Base-by-base conservation (phyloP, 371 early-diverging fungal species). In the Mortierella sp. region DNA sequence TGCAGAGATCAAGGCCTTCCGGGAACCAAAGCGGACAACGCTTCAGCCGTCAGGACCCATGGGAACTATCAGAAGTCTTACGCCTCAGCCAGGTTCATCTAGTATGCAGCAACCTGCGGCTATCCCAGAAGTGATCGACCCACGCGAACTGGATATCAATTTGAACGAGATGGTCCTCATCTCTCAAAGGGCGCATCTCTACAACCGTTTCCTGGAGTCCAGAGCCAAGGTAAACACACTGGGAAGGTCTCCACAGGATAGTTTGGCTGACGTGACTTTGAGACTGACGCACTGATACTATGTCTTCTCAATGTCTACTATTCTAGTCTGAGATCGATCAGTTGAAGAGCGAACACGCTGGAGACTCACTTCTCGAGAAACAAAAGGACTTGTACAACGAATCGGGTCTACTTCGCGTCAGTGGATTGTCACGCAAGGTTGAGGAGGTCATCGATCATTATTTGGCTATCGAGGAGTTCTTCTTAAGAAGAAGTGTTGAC, bases 121-220 rank as follows among this genome's bases (percentile, higher is more conserved):
- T 22, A 48, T 76, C 14, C 78, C 78, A 1, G 82, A 82, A 19
- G 85, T 90, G 13, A 87, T 93, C 13, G 96, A 96, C 64, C 90
- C 95, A 40, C 89, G 95, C 2, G 96, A 96, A 44, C 73, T 96
- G 41, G 94, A 96, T 82, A 75, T 86, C 13, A 89, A 93, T 19
- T 87, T 97, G 19, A 87, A 87, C 48, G 98, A 98, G 79, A 86
- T 97, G 31, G 94, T 95, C 1, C 45, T 94, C 55, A 92, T 97
- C 31, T 90, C 93, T 72, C 96, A 96, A 63, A 91, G 94, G 22
- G 86, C 94, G 37, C 88, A 91, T 1, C 75, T 96, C 13, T 98
- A 95, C 86, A 87, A 91, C 69, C 90, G 94, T 7, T 97, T 97
- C 77, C 70, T 97, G 70, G 91, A 92, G 64, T 86, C 91, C 6